A percentile compares a stretch with the other conserved stretches of the same genome.
Conservation (phyloP, 2,329 filamentous ascomycete genomes). For the Alternaria brassicicola region DNA sequence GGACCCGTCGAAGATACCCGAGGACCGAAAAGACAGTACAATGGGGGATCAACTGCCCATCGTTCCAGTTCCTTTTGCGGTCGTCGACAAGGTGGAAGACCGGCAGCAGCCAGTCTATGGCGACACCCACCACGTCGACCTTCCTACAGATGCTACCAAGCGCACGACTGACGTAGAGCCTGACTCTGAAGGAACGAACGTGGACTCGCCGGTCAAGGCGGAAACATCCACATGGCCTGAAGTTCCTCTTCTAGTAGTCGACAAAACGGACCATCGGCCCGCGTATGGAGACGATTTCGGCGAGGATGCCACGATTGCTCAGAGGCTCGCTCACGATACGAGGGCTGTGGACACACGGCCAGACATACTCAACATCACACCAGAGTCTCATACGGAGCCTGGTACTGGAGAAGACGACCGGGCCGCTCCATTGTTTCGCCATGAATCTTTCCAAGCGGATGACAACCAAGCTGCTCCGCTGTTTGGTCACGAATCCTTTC, state of each 20-base stretch:
- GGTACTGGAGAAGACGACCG: conserved; percentile 21
- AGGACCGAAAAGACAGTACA: conserved; percentile 27
- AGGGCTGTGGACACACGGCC: conserved; percentile 44
- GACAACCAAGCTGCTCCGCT: conserved; percentile 37
- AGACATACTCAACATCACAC: conserved; percentile 37
- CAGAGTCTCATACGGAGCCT: conserved; percentile 21
- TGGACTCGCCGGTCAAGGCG: conserved; percentile 18
- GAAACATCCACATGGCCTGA: conserved; percentile 14
- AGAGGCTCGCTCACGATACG: conserved; percentile 45
- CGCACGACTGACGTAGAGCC: conserved; percentile 32
- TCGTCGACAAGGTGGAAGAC: not conserved
- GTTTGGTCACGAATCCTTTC: conserved; percentile 41
- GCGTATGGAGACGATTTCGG: conserved; percentile 48
- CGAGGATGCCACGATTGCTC: conserved; percentile 36
- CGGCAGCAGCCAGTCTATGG: conserved; percentile 25
- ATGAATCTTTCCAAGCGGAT: conserved; percentile 36
- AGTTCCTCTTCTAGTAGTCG: conserved; percentile 40
- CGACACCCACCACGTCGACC: conserved; percentile 15
- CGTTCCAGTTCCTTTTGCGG: not conserved
- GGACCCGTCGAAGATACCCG: conserved; percentile 8
- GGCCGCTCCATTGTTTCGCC: conserved; percentile 39
- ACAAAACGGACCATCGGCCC: conserved; percentile 45
- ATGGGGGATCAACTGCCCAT: not conserved
- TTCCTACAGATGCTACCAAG: conserved; percentile 22
- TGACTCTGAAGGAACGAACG: conserved; percentile 23